Evolutionary conservation across 2,329 filamentous ascomycete genomes (phyloP).

Genomic region (Cladosporium sp.): DNA sequence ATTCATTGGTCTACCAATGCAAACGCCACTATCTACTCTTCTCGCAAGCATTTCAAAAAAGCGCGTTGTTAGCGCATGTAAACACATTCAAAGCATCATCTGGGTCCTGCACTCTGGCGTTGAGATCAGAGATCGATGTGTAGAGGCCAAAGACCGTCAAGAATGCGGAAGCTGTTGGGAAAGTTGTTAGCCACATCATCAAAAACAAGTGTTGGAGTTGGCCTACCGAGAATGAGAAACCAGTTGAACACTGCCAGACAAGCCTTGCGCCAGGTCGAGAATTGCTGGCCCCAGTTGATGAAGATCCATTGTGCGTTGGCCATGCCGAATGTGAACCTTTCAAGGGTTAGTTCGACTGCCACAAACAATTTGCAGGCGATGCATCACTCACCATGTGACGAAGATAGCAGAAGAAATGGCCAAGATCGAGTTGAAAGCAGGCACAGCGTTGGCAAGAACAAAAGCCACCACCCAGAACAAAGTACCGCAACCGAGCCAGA

Average conservation of each 20-base stretch:
- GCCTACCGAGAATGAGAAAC: constrained; percentile 1
- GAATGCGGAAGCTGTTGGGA: neutral
- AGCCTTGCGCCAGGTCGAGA: constrained; percentile 6
- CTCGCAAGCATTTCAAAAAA: neutral
- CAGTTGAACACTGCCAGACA: constrained; percentile 6
- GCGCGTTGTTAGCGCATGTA: constrained; percentile 6
- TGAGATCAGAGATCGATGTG: constrained; percentile 1
- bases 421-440: constrained; percentile 6
- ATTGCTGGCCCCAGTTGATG: constrained; percentile 9
- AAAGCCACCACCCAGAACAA: constrained; percentile 4
- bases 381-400: constrained; percentile 1
- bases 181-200: neutral
- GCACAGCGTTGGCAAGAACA: constrained; percentile 2
- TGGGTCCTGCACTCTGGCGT: constrained; percentile 3
- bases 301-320: constrained; percentile 9
- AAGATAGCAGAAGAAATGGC: constrained; percentile 1
- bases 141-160: constrained; percentile 2
- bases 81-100: constrained; percentile 2
- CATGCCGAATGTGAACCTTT: constrained; percentile 7
- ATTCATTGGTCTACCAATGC: no score
- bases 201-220: neutral
- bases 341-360: neutral
- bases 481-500: constrained; percentile 7
- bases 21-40: no score
- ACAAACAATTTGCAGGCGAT: no score